Conservation (phyloP, 352 stramenopile species). For the Pythium guiyangense region DNA sequence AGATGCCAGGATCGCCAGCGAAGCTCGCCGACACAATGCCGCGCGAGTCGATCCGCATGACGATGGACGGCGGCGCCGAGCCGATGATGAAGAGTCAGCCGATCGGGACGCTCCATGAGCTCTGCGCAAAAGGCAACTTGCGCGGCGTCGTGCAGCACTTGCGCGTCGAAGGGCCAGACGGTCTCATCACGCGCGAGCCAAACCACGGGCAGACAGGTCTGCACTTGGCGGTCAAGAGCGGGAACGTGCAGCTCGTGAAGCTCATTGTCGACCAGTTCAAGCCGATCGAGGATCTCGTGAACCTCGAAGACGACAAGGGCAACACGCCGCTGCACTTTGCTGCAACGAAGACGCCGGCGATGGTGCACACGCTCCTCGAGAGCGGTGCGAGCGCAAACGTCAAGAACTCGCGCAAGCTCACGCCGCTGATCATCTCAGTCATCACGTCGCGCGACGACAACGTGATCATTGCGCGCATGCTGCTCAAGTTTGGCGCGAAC, state of each 20-base stretch:
- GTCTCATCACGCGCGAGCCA: constrained; percentile 61
- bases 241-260: constrained; percentile 79
- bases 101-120: constrained; percentile 74
- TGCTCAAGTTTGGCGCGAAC: constrained; percentile 85
- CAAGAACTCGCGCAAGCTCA: constrained; percentile 85
- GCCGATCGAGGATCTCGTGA: constrained; percentile 73
- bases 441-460: constrained; percentile 83
- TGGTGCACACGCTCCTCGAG: constrained; percentile 82
- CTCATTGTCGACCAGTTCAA: constrained; percentile 81
- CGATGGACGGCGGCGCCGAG: constrained; percentile 56
- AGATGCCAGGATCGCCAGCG: constrained; percentile 10
- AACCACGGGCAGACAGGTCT: constrained; percentile 84
- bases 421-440: constrained; percentile 82
- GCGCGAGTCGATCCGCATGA: constrained; percentile 63
- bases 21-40: constrained; percentile 24
- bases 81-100: constrained; percentile 75
- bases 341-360: constrained; percentile 77
- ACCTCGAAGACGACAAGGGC: constrained; percentile 84
- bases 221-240: constrained; percentile 80
- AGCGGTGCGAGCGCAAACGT: constrained; percentile 72
- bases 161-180: constrained; percentile 63
- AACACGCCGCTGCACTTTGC: constrained; percentile 86
- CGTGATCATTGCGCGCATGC: constrained; percentile 83
- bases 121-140: constrained; percentile 79
- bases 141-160: constrained; percentile 72